phyloP scores from a whole-genome alignment of 108 stramenopile genomes.

The Skeletonema potamos region DNA sequence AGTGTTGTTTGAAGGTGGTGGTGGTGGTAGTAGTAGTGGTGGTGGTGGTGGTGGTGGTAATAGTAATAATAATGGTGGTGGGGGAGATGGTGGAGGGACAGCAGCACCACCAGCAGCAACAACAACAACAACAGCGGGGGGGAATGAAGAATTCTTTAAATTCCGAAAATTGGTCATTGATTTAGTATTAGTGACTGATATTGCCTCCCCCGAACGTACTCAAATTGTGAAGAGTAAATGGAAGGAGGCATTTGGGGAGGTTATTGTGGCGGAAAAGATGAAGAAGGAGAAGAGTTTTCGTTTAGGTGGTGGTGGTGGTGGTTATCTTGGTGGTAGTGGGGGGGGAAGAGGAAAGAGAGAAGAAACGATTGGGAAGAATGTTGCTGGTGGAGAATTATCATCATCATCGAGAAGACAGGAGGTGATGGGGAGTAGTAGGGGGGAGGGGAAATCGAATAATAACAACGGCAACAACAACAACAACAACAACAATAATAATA shows the following conservation, averaged over 20 bases:
- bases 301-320: not conserved
- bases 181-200: constrained; percentile 36
- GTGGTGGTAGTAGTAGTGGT: constrained; percentile 11
- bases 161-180: constrained; percentile 29
- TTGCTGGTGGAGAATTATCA: not conserved
- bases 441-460: not conserved
- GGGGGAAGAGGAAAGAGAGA: not conserved
- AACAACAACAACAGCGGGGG: constrained; percentile 59
- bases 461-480: not conserved
- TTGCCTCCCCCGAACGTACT: constrained; percentile 24
- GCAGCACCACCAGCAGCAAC: constrained; percentile 65
- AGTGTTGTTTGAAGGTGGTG: constrained; percentile 16
- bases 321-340: too few species aligned
- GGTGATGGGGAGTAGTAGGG: not conserved
- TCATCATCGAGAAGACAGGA: not conserved
- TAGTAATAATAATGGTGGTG: constrained; percentile 20
- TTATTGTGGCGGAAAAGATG: constrained; percentile 21
- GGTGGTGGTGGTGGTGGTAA: constrained; percentile 19
- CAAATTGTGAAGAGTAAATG: constrained; percentile 20
- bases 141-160: constrained; percentile 4
- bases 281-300: constrained; percentile 1
- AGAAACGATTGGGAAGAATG: not conserved
- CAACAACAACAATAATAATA: not conserved
- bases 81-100: constrained; percentile 49
- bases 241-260: constrained; percentile 74